Evolutionary conservation across 1,139 yeast genomes (phyloP).

Genomic region (Insectozyma bohioensis): DNA sequence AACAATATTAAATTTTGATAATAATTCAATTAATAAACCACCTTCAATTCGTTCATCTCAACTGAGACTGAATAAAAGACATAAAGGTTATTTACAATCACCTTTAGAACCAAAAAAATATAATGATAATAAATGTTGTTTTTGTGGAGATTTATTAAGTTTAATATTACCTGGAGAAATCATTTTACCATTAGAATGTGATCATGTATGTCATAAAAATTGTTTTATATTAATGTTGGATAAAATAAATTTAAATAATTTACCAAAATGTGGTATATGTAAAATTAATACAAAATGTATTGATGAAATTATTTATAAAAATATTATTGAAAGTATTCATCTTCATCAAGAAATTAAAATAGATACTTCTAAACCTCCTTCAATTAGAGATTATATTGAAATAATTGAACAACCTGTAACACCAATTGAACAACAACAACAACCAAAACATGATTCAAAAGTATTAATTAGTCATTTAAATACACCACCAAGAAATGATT

Average conservation of each 20-base stretch:
- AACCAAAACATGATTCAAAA: not conserved
- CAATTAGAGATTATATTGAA: not conserved
- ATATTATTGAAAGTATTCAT: slow-evolving; percentile 4
- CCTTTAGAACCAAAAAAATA: slow-evolving; percentile 9
- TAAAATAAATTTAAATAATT: slow-evolving; percentile 11
- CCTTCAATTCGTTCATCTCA: not conserved
- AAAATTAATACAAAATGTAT: slow-evolving; percentile 7
- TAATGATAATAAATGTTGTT: slow-evolving; percentile 22
- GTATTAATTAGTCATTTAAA: slow-evolving; percentile 3
- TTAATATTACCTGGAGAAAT: slow-evolving; percentile 22
- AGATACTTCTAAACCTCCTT: not conserved
- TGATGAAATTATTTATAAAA: slow-evolving; percentile 7
- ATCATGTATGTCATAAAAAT: slow-evolving; percentile 30
- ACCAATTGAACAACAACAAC: slow-evolving; percentile 6
- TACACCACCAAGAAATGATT: slow-evolving; percentile 7
- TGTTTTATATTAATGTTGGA: slow-evolving; percentile 20
- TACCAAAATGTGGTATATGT: slow-evolving; percentile 21
- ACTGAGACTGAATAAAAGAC: not conserved
- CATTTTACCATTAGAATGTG: slow-evolving; percentile 26
- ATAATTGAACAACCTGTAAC: slow-evolving; percentile 1
- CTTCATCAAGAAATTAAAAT: slow-evolving; percentile 1
- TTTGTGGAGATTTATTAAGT: slow-evolving; percentile 27
- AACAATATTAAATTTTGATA: slow-evolving; percentile 2
- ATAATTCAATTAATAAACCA: not conserved
- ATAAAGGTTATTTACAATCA: slow-evolving; percentile 5